Evolutionary conservation across 2,329 filamentous ascomycete genomes (phyloP), one percentile per base, ranked within the genome.

Genomic region (Ascochyta pisi): DNA sequence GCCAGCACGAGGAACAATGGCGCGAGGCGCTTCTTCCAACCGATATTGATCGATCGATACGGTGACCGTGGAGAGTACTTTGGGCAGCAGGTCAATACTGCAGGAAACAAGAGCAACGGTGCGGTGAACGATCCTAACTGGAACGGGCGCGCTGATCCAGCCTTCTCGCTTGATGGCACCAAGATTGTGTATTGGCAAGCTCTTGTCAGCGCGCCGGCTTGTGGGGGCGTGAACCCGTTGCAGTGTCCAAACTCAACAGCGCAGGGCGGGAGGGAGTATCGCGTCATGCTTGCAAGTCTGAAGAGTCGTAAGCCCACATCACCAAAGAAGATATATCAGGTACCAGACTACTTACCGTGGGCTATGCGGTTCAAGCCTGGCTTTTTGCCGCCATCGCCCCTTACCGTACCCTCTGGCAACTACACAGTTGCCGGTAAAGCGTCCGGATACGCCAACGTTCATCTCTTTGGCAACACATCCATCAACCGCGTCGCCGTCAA

Each of bases 1-100:
- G 70, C 78, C 0, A 80, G 78, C 1, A 77, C 73, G 2, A 76
- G 81, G 6, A 82, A 83, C 55, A 82, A 83, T 46, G 78, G 79
- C 0, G 44, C 49, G 0, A 70, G 80, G 5, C 68, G 79, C 0
- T 82, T 82, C 69, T 83, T 82, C 52, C 73, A 79, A 52, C 80
- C 79, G 0, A 77, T 70, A 26, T 66, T 83, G 1, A 63, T 82
- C 4, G 79, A 82, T 49, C 60, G 63, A 0, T 58, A 80, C 31
- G 81, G 80, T 5, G 80, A 83, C 54, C 76, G 79, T 5, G 78
- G 70, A 1, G 49, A 64, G 0, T 82, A 82, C 60, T 79, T 73
- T 51, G 80, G 80, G 3, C 79, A 82, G 59, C 66, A 70, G 43
- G 34, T 54, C 51, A 82, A 82, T 41, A 72, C 62, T 0, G 77